Conservation (phyloP, 495 filamentous ascomycete species). For the Apiosordaria backusii region DNA sequence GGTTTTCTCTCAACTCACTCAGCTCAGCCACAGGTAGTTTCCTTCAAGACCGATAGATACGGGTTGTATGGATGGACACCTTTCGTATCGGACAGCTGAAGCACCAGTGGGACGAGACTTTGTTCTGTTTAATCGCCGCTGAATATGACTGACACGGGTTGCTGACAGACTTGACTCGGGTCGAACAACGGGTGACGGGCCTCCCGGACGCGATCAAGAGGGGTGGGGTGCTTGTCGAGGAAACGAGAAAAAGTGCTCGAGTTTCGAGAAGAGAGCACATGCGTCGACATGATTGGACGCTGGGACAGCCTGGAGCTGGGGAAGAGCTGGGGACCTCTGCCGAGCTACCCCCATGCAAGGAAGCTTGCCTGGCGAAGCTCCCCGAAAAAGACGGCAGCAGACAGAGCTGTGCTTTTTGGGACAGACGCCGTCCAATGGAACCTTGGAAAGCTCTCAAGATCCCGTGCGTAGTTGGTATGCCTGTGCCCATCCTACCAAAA, state of each 20-base stretch:
- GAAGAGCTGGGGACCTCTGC: conserved; percentile 19
- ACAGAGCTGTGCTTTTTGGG: neutral
- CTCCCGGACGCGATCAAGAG: conserved; percentile 12
- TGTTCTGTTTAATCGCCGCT: neutral
- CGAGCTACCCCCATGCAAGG: conserved; percentile 20
- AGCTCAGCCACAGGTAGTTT: neutral
- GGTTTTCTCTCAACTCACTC: neutral
- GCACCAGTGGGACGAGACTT: neutral
- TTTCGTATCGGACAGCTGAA: neutral
- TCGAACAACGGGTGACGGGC: conserved; percentile 21
- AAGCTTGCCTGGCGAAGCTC: neutral
- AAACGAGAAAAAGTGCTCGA: neutral
- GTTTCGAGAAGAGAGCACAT: conserved; percentile 7
- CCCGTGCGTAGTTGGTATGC: neutral
- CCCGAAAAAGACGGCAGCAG: neutral
- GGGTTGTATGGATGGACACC: too few relatives aligned
- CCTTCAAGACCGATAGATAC: neutral
- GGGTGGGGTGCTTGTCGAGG: conserved; percentile 23
- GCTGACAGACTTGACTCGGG: conserved; percentile 29
- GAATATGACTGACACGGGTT: conserved; percentile 19
- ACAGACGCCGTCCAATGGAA: neutral
- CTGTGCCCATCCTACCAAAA: conserved; percentile 1
- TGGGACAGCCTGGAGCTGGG: conserved; percentile 19
- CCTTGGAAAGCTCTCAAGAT: neutral
- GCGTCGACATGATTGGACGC: conserved; percentile 23